Evolutionary conservation across 257 asterid species (phyloP).

Genomic region (Haberlea rhodopensis): DNA sequence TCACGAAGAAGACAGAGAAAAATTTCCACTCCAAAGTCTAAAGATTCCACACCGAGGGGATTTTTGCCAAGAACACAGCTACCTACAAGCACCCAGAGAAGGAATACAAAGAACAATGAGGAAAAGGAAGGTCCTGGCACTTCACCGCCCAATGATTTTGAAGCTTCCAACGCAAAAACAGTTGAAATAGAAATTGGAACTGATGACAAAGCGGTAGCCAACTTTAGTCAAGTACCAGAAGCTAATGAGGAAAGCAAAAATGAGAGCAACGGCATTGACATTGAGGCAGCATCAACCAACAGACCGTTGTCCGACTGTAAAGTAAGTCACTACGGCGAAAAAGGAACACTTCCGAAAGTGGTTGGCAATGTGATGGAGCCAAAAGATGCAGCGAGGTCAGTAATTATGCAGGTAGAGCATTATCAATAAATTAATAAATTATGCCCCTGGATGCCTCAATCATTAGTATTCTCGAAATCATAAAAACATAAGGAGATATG

Average conservation of each 20-base stretch:
- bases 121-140: constrained; percentile 41
- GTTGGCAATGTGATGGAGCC: constrained; percentile 29
- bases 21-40: constrained; percentile 46
- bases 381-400: constrained; percentile 43
- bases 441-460: constrained; percentile 19
- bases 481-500: constrained; percentile 21
- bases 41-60: constrained; percentile 62
- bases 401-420: constrained; percentile 34
- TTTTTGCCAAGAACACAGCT: constrained; percentile 60
- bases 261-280: constrained; percentile 31
- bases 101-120: constrained; percentile 52
- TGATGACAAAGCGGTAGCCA: constrained; percentile 35
- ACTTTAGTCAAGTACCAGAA: constrained; percentile 27
- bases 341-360: constrained; percentile 36
- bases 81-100: constrained; percentile 57
- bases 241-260: constrained; percentile 37
- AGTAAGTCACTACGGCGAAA: constrained; percentile 39
- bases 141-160: constrained; percentile 41
- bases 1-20: constrained; percentile 65
- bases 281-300: constrained; percentile 31
- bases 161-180: constrained; percentile 31
- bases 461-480: constrained; percentile 12
- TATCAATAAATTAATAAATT: constrained; percentile 5
- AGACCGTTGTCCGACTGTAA: constrained; percentile 29
- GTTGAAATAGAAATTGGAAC: constrained; percentile 33